These are phyloP conservation scores for Aeschynomene evenia DNA, from an alignment of 306 rosid species.

Conservation along the genomic window DNA sequence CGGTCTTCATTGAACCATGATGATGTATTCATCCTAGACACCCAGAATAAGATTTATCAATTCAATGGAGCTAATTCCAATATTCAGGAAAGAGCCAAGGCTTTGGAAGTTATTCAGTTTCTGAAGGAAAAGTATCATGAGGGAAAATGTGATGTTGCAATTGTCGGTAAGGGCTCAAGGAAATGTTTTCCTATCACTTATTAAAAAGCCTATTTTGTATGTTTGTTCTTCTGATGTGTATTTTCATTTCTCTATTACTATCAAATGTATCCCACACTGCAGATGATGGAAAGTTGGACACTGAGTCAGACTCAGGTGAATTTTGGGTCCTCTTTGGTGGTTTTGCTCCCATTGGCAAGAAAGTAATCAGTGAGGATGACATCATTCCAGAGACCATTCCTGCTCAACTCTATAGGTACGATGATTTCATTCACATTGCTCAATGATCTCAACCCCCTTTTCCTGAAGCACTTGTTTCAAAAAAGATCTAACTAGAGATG, in stretches of 20 bases:
- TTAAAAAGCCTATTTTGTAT: constrained; percentile 13
- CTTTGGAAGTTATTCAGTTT: constrained; percentile 91
- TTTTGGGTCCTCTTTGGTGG: constrained; percentile 99
- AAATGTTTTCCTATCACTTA: constrained; percentile 22
- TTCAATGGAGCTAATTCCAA: constrained; percentile 98
- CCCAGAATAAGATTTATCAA: constrained; percentile 82
- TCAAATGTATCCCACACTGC: constrained; percentile 31
- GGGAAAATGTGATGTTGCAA: constrained; percentile 89
- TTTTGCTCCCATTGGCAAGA: constrained; percentile 98
- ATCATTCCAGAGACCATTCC: constrained; percentile 77
- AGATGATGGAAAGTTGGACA: constrained; percentile 99
- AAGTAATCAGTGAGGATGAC: constrained; percentile 81
- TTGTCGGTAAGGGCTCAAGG: constrained; percentile 77
- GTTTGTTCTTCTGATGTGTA: constrained; percentile 22
- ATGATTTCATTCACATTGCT: constrained; percentile 18
- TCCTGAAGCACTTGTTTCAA: background rate
- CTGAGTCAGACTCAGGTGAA: constrained; percentile 98
- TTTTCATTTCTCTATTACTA: constrained; percentile 28
- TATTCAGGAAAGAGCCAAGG: constrained; percentile 98
- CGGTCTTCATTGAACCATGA: constrained; percentile 96
- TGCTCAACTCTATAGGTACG: constrained; percentile 83
- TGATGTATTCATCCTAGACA: constrained; percentile 93
- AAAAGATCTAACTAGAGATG: constrained; percentile 25
- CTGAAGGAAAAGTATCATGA: constrained; percentile 91
- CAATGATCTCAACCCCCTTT: background rate